phyloP scores from a whole-genome alignment of 1,284 basidiomycete genomes.

The Peniophora sp. region DNA sequence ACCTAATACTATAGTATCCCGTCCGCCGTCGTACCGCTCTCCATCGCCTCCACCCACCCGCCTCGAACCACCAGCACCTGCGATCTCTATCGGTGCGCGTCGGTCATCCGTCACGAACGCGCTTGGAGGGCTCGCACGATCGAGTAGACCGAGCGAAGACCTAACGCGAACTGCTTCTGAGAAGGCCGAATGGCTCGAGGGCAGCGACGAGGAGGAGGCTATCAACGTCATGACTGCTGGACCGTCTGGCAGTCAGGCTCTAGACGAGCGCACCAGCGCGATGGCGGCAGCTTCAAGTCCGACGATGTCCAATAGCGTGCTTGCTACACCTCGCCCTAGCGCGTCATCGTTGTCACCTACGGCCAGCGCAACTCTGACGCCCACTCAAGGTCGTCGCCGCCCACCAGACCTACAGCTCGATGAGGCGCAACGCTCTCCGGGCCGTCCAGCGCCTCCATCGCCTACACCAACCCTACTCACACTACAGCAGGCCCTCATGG shows the following conservation, averaged over 20 bases:
- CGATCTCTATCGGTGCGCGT: slow-evolving; percentile 17
- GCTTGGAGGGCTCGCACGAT: slow-evolving; percentile 32
- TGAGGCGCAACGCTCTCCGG: slow-evolving; percentile 30
- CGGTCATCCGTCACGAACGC: slow-evolving; percentile 26
- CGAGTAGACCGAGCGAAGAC: slow-evolving; percentile 18
- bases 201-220: slow-evolving; percentile 79
- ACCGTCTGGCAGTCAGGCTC: slow-evolving; percentile 65
- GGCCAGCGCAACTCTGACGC: slow-evolving; percentile 17
- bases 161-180: slow-evolving; percentile 30
- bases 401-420: slow-evolving; percentile 61
- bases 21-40: background rate
- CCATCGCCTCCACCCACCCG: slow-evolving; percentile 15
- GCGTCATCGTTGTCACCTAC: slow-evolving; percentile 13
- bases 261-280: slow-evolving; percentile 75
- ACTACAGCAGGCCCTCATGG: slow-evolving; percentile 47
- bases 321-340: slow-evolving; percentile 13
- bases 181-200: slow-evolving; percentile 60
- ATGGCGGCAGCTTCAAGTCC: slow-evolving; percentile 27
- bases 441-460: slow-evolving; percentile 38
- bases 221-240: slow-evolving; percentile 73
- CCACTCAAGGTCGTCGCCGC: slow-evolving; percentile 32
- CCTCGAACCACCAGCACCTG: slow-evolving; percentile 15
- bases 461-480: slow-evolving; percentile 58
- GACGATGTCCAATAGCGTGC: slow-evolving; percentile 6
- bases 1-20: background rate